Evolutionary conservation across 1,284 basidiomycete genomes (phyloP), one percentile per base, ranked within the genome.

Genomic region (Ustilago sp.): DNA sequence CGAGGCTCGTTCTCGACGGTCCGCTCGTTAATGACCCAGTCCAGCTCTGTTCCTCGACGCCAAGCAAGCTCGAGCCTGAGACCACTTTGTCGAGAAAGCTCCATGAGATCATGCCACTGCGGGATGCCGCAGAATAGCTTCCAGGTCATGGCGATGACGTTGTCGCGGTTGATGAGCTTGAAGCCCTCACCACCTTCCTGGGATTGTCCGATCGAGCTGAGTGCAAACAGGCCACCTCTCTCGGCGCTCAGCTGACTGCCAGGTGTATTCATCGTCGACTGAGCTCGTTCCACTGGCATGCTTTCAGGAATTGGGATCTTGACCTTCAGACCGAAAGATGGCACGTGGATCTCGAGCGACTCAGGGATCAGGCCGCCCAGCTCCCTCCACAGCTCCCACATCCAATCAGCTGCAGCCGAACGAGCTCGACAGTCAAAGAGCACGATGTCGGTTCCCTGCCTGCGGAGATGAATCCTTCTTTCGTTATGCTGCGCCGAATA

Each of bases 341-440:
- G 89, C 35, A 87, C 87, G 52, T 87, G 87, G 8, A 90, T 86
- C 70, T 89, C 89, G 32, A 90, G 81, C 38, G 84, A 86, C 11
- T 87, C 78, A 6, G 89, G 89, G 5, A 90, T 80, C 41, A 83
- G 68, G 4, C 89, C 88, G 17, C 88, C 89, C 4, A 93, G 88
- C 68, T 90, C 88, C 52, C 89, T 89, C 92, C 93, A 94, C 53
- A 94, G 86, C 67, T 90, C 89, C 93, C 93, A 94, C 52, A 90
- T 87, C 94, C 93, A 95, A 84, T 95, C 93, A 34, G 89, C 88
- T 2, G 91, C 91, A 58, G 92, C 88, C 13, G 91, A 90, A 13
- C 92, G 89, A 68, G 68, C 66, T 45, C 83, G 80, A 36, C 80
- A 84, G 80, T 94, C 93, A 86, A 93, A 93, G 28, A 94, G 88